A percentile compares a stretch with the other conserved stretches of the same genome.
phyloP scores from a whole-genome alignment of 495 filamentous ascomycete genomes.

The Lasiosphaeria ovina region DNA sequence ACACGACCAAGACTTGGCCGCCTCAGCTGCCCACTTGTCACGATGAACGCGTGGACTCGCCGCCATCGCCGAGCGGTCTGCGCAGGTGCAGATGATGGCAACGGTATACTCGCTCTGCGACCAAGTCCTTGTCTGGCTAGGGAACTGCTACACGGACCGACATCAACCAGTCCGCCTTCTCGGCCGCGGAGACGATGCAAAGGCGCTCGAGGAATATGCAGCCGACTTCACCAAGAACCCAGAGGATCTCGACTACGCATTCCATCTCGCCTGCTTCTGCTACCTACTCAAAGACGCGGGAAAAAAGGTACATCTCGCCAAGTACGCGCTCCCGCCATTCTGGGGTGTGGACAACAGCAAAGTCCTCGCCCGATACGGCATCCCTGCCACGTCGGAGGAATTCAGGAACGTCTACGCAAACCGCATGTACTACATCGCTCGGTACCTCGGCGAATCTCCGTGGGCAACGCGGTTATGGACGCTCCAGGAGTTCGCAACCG shows the following conservation, averaged over 20 bases:
- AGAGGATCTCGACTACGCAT: background rate
- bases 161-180: background rate
- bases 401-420: background rate
- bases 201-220: background rate
- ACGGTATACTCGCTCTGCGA: background rate
- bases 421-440: background rate
- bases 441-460: background rate
- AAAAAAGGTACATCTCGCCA: background rate
- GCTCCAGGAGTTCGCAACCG: background rate
- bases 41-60: too few species aligned
- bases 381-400: background rate
- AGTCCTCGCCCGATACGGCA: background rate
- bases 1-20: too few species aligned
- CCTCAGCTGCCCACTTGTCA: too few species aligned
- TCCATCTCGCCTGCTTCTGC: background rate
- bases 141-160: background rate
- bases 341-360: background rate
- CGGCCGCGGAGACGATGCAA: background rate
- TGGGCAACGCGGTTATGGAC: background rate
- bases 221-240: background rate
- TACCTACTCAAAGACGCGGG: background rate
- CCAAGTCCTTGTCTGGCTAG: background rate
- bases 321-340: background rate
- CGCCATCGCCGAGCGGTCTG: background rate
- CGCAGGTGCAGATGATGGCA: background rate